Conservation (phyloP, 2,329 filamentous ascomycete genomes). For the Periconia sp. region DNA sequence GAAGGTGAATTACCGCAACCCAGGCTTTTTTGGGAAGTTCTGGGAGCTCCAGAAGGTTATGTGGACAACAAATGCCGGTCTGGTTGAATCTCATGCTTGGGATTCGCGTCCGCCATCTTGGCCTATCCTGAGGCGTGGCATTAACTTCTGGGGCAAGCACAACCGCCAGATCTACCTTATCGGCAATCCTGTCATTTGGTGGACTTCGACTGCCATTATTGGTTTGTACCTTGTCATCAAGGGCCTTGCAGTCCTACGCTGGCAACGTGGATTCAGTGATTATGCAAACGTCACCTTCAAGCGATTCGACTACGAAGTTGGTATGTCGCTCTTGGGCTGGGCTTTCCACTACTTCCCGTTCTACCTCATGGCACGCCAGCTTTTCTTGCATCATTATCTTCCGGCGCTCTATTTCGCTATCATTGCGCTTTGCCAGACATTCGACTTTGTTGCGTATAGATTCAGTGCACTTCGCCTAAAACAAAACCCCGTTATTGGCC, state of each 20-base stretch:
- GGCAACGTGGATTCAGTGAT: conserved; percentile 91
- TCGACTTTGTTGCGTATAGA: conserved; percentile 80
- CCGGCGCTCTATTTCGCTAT: conserved; percentile 95
- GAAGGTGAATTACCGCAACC: conserved; percentile 93
- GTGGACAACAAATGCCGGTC: conserved; percentile 97
- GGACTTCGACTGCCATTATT: conserved; percentile 78
- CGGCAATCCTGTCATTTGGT: conserved; percentile 89
- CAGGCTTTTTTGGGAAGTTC: conserved; percentile 97
- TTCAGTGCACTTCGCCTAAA: conserved; percentile 68
- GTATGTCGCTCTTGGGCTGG: conserved; percentile 88
- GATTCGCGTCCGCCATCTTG: conserved; percentile 92
- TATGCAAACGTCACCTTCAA: conserved; percentile 84
- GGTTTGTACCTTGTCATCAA: conserved; percentile 81
- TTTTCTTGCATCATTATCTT: conserved; percentile 98
- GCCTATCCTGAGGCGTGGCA: conserved; percentile 88
- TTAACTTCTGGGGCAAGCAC: conserved; percentile 97
- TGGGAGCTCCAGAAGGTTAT: conserved; percentile 96
- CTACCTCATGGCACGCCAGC: conserved; percentile 95
- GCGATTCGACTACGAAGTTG: conserved; percentile 96
- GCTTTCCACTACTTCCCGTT: conserved; percentile 99
- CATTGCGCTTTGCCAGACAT: conserved; percentile 83
- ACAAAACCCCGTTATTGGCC: conserved; percentile 72
- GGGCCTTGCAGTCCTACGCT: conserved; percentile 80
- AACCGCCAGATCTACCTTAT: conserved; percentile 95
- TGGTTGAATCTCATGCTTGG: conserved; percentile 97